Percentiles rank a stretch among this genome's conserved stretches.
phyloP scores from a whole-genome alignment of 2,329 filamentous ascomycete genomes.

The Paracamarosporium sp. region DNA sequence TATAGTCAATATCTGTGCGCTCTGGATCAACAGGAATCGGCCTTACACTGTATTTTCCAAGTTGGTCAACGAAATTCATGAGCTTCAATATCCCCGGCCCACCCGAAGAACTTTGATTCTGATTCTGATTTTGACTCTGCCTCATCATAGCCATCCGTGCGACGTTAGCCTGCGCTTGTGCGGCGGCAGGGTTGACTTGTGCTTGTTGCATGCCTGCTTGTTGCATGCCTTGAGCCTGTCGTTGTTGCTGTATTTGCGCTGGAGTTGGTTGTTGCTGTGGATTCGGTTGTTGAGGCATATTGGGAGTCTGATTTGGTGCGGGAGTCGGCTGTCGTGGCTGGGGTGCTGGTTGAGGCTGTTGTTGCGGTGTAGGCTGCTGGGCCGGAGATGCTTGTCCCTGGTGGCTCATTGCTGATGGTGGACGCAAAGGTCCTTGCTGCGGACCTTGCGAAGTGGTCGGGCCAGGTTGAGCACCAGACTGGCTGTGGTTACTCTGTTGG shows the following conservation, averaged over 20 bases:
- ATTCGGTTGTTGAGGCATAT: conserved; percentile 36
- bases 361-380: conserved; percentile 43
- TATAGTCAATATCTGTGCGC: conserved; percentile 7
- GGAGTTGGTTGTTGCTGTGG: conserved; percentile 41
- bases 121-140: conserved; percentile 26
- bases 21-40: not conserved
- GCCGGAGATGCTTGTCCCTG: conserved; percentile 50
- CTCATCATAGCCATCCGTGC: conserved; percentile 41
- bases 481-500: conserved; percentile 57
- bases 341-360: conserved; percentile 49
- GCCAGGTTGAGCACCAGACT: conserved; percentile 48
- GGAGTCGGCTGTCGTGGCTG: conserved; percentile 54
- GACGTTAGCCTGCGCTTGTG: conserved; percentile 28
- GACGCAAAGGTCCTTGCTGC: conserved; percentile 45
- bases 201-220: conserved; percentile 33
- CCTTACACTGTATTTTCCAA: conserved; percentile 65
- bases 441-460: conserved; percentile 43
- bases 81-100: conserved; percentile 58
- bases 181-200: conserved; percentile 7
- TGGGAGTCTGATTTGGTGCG: conserved; percentile 43
- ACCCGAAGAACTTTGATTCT: conserved; percentile 13
- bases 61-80: conserved; percentile 62
- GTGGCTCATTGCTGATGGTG: conserved; percentile 47
- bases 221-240: conserved; percentile 23
- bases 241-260: conserved; percentile 31